Base-by-base conservation (phyloP, 352 stramenopile species). In the Globisporangium canariense region DNA sequence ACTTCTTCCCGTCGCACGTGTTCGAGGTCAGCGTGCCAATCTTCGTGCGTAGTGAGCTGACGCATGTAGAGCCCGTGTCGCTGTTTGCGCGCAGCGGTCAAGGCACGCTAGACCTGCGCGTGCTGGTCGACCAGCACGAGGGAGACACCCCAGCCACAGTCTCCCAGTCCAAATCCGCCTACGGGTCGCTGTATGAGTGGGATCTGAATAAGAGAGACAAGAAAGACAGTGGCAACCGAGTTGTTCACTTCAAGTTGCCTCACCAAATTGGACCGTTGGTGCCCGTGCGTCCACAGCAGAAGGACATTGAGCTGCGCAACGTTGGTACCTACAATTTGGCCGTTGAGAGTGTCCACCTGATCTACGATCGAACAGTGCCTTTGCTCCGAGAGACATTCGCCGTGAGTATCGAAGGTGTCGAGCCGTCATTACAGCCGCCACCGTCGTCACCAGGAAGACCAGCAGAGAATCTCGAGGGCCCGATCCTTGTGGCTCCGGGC, bases 11-110 rank as follows among this genome's bases (percentile, higher is more conserved):
- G 9, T 79, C 75, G 9, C 64, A 62, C 58, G 70, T 74, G 5
- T 64, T 74, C 25, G 53, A 75, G 43, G 58, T 83, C 13, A 47
- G 63, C 18, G 68, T 68, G 0, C 68, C 34, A 30, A 41, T 89
- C 4, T 91, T 76, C 61, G 70, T 91, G 11, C 82, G 82, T 30
- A 89, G 87, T 51, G 66, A 80, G 45, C 71, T 91, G n/a, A 83
- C 82, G 2, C 82, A 91, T 56, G 79, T 91, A 28, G 82, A 91
- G 54, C 61, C 71, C 13, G 47, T 89, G 6, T 25, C 36, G 2
- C 47, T 91, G 20, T 18, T 65, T 30, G 82, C 76, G 6, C 60
- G 50, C 2, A 88, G 78, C 64, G 82, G 77, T 1, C 68, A 75
- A 64, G 81, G 78, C 4, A 62, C 58, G 2, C 52, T 90, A 9